Conservation (phyloP, 805 yeast genomes). For the Candida ascalaphidarum region DNA sequence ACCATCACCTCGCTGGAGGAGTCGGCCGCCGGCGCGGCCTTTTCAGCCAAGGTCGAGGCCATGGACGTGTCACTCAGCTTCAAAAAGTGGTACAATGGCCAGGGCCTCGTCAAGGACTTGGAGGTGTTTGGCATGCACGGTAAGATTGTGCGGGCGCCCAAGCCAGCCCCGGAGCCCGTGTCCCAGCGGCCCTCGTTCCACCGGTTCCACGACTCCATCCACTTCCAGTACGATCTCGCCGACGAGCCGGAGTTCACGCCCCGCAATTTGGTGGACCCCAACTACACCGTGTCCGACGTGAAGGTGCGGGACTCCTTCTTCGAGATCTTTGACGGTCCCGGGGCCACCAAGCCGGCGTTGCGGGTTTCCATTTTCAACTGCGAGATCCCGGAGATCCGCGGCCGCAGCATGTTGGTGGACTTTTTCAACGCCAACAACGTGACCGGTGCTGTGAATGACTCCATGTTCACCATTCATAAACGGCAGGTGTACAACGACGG, state of each 20-base stretch:
- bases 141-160: too few relatives aligned
- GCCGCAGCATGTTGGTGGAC: slow-evolving; percentile 53
- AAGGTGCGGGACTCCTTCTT: slow-evolving; percentile 46
- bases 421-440: slow-evolving; percentile 62
- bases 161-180: slow-evolving; percentile 13
- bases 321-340: slow-evolving; percentile 20
- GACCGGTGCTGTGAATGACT: slow-evolving; percentile 67
- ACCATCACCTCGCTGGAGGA: slow-evolving; percentile 5
- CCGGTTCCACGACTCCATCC: slow-evolving; percentile 18
- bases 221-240: slow-evolving; percentile 22
- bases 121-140: slow-evolving; percentile 43
- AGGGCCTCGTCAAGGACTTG: slow-evolving; percentile 41
- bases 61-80: slow-evolving; percentile 40
- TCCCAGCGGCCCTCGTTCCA: slow-evolving; percentile 26
- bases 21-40: slow-evolving; percentile 6
- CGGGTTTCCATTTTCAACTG: slow-evolving; percentile 56
- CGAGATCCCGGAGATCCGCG: slow-evolving; percentile 52
- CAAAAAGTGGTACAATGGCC: slow-evolving; percentile 48
- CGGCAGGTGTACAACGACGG: slow-evolving; percentile 44
- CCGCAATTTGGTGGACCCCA: slow-evolving; percentile 16
- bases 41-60: slow-evolving; percentile 31
- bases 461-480: slow-evolving; percentile 70
- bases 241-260: slow-evolving; percentile 9
- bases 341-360: slow-evolving; percentile 4
- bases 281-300: slow-evolving; percentile 26